Percentiles rank a stretch among this genome's conserved stretches.
These are phyloP conservation scores for Herpotrichia juniperi DNA, from an alignment of 2,329 filamentous ascomycete genomes.

Conservation along the genomic window DNA sequence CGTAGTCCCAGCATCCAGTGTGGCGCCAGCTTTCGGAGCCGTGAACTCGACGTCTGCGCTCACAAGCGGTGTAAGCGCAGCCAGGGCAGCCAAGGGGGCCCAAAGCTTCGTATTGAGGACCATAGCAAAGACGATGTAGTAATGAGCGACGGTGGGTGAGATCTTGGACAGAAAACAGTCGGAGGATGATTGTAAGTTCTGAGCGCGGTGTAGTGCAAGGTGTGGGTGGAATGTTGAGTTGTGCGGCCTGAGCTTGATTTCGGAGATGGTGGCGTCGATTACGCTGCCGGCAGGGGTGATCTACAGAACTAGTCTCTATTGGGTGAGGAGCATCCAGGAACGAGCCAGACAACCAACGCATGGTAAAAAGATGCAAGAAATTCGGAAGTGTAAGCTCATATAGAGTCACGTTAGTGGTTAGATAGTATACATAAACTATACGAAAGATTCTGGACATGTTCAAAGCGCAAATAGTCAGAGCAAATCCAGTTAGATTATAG, in stretches of 20 bases:
- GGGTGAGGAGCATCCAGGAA: too few relatives aligned
- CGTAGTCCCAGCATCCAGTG: slow-evolving; percentile 55
- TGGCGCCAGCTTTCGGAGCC: slow-evolving; percentile 58
- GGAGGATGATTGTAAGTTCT: neutral
- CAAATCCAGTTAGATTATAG: neutral
- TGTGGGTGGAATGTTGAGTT: slow-evolving; percentile 2
- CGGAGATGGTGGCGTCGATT: slow-evolving; percentile 28
- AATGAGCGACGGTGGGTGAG: slow-evolving; percentile 22
- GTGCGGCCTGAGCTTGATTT: slow-evolving; percentile 19
- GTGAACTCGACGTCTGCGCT: slow-evolving; percentile 62
- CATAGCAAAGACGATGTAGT: slow-evolving; percentile 25
- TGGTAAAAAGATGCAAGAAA: too few relatives aligned
- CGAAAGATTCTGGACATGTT: too few relatives aligned
- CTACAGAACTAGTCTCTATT: neutral
- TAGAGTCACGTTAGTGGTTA: too few relatives aligned
- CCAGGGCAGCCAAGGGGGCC: slow-evolving; percentile 34
- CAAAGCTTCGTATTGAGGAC: slow-evolving; percentile 23
- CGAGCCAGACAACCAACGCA: too few relatives aligned
- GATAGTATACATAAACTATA: too few relatives aligned
- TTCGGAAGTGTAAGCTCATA: too few relatives aligned
- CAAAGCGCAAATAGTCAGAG: neutral
- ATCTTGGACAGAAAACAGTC: neutral
- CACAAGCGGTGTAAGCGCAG: slow-evolving; percentile 49
- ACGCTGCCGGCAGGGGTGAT: slow-evolving; percentile 22
- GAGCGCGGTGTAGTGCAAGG: neutral